Percentiles rank a stretch among this genome's conserved stretches.
These are phyloP conservation scores for Neotropicomus parvogracilis DNA, from an alignment of 1,284 basidiomycete species.

Conservation along the genomic window DNA sequence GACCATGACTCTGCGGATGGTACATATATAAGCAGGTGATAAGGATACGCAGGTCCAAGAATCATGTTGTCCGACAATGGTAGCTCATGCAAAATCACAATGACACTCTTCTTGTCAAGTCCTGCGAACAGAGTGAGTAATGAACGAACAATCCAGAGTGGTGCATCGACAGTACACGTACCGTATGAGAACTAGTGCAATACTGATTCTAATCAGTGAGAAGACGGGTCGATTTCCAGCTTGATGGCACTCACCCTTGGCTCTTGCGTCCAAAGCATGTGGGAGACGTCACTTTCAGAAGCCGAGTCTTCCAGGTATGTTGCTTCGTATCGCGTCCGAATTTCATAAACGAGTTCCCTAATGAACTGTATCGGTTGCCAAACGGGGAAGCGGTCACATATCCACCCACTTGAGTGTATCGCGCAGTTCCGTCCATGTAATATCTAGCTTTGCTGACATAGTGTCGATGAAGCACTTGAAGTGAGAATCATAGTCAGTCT, in stretches of 20 bases:
- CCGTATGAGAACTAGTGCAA: slow-evolving; percentile 11
- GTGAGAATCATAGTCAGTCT: neutral
- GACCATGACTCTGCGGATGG: too few species aligned
- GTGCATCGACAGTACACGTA: slow-evolving; percentile 5
- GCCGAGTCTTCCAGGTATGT: neutral
- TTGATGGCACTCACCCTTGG: slow-evolving; percentile 21
- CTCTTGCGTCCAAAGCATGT: slow-evolving; percentile 14
- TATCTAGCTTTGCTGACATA: slow-evolving; percentile 9
- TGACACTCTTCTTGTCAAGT: slow-evolving; percentile 1
- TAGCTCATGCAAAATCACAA: slow-evolving; percentile 8
- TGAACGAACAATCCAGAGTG: neutral
- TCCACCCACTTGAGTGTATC: slow-evolving; percentile 18
- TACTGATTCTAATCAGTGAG: slow-evolving; percentile 9
- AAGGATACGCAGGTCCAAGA: neutral
- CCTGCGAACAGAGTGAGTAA: neutral
- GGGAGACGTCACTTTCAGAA: neutral
- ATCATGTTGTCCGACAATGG: neutral
- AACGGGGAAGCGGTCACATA: neutral
- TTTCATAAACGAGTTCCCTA: slow-evolving; percentile 18
- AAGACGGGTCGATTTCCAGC: neutral
- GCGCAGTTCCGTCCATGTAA: slow-evolving; percentile 25
- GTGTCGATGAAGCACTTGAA: slow-evolving; percentile 27
- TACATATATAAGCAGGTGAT: too few species aligned
- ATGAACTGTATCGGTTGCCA: neutral
- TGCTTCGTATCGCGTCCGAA: slow-evolving; percentile 17